Evolutionary conservation across 768 basidiomycete species (phyloP).

Genomic region (Leccinellum luteum): DNA sequence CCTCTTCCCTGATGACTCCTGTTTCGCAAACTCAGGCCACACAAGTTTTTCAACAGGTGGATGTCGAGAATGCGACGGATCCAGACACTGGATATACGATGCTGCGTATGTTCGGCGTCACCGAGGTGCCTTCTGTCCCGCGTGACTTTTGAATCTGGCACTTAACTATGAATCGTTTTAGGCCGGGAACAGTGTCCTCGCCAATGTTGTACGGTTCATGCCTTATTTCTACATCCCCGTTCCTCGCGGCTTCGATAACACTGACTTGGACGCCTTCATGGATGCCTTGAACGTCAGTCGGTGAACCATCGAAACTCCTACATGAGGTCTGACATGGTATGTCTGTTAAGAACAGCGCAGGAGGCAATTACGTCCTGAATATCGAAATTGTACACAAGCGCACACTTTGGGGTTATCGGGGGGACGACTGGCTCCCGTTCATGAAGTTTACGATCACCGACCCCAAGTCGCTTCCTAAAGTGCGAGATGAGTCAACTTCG

Average conservation of each 20-base stretch:
- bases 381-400: conserved; percentile 64
- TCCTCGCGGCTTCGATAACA: conserved; percentile 75
- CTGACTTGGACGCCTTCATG: conserved; percentile 64
- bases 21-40: neutral
- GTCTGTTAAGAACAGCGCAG: conserved; percentile 20
- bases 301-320: neutral
- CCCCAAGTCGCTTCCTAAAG: conserved; percentile 76
- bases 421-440: conserved; percentile 77
- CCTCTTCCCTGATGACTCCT: neutral
- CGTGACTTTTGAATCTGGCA: neutral
- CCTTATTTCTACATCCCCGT: conserved; percentile 93
- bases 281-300: conserved; percentile 71
- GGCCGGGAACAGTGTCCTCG: conserved; percentile 88
- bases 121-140: conserved; percentile 51
- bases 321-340: conserved; percentile 1
- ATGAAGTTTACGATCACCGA: conserved; percentile 79
- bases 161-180: conserved; percentile 27
- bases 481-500: conserved; percentile 74
- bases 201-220: conserved; percentile 74
- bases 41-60: conserved; percentile 94
- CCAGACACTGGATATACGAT: conserved; percentile 39
- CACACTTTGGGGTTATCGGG: conserved; percentile 85
- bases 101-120: conserved; percentile 86
- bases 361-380: conserved; percentile 41
- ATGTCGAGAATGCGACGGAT: conserved; percentile 70